Percentiles rank a stretch among this genome's conserved stretches.
Evolutionary conservation across 2,329 filamentous ascomycete species (phyloP).

Genomic region (Trichoderma asperellum): DNA sequence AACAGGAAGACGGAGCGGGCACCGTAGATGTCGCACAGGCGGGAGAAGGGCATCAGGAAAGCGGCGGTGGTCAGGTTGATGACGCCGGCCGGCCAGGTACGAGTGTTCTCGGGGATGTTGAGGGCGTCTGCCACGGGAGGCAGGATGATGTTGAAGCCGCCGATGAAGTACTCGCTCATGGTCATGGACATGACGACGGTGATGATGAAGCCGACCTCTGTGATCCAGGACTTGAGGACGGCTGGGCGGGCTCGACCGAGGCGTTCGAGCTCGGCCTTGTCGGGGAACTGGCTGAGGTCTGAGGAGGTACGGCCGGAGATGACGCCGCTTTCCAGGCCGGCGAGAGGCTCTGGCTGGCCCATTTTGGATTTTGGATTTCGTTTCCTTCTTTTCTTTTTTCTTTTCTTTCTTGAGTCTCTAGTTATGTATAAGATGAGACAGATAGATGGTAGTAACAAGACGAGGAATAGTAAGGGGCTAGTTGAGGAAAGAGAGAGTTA

Average conservation of each 20-base stretch:
- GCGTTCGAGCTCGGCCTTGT: conserved; percentile 54
- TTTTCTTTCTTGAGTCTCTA: not conserved
- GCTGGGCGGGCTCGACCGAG: conserved; percentile 66
- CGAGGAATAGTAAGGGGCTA: not conserved
- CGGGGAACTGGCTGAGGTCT: conserved; percentile 15
- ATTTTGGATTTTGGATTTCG: not conserved
- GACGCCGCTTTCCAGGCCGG: not conserved
- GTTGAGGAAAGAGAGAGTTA: not conserved
- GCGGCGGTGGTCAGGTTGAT: conserved; percentile 62
- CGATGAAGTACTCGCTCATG: conserved; percentile 73
- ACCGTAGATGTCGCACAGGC: conserved; percentile 65
- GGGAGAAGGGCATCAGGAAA: conserved; percentile 66
- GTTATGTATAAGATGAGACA: not conserved
- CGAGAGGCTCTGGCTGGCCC: conserved; percentile 15
- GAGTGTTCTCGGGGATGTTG: conserved; percentile 62
- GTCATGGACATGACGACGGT: conserved; percentile 66
- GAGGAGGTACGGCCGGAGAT: conserved; percentile 16
- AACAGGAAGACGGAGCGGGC: conserved; percentile 62
- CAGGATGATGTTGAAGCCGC: conserved; percentile 74
- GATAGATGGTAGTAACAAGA: not conserved
- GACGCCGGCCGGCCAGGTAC: conserved; percentile 67
- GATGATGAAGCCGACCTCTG: conserved; percentile 66
- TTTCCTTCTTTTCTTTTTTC: not conserved
- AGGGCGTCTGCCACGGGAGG: conserved; percentile 66
- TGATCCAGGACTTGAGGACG: conserved; percentile 54